Evolutionary conservation across 306 rosid species (phyloP).

Genomic region (Vigna nakashimae): DNA sequence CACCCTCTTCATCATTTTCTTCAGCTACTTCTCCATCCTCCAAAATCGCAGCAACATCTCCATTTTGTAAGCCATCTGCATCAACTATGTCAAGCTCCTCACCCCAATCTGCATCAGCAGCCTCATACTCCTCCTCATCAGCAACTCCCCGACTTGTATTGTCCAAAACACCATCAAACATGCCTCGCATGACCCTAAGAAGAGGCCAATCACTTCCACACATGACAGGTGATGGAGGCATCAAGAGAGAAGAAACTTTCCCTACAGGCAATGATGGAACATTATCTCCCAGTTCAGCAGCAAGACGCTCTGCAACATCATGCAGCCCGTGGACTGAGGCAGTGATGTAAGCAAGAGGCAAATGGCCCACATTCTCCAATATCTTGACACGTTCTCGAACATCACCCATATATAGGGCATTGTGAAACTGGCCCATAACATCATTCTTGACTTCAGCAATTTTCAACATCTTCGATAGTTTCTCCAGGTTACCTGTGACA

Average conservation of each 20-base stretch:
- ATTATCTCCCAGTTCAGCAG: slow-evolving; percentile 80
- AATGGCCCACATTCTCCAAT: slow-evolving; percentile 87
- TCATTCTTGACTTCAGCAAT: slow-evolving; percentile 95
- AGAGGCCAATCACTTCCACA: slow-evolving; percentile 97
- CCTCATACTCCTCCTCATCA: slow-evolving; percentile 76
- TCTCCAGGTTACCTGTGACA: slow-evolving; percentile 80
- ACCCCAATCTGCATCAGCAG: slow-evolving; percentile 77
- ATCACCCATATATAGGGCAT: slow-evolving; percentile 88
- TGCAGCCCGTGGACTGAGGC: slow-evolving; percentile 86
- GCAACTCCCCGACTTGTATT: slow-evolving; percentile 53
- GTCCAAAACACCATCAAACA: slow-evolving; percentile 90
- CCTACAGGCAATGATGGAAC: slow-evolving; percentile 80
- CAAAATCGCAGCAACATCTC: slow-evolving; percentile 61
- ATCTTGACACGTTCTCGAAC: slow-evolving; percentile 83
- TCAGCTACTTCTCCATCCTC: slow-evolving; percentile 77
- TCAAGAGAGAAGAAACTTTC: slow-evolving; percentile 75
- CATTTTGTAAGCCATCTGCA: slow-evolving; percentile 71
- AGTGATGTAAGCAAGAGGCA: slow-evolving; percentile 85
- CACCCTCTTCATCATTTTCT: slow-evolving; percentile 84
- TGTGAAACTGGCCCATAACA: slow-evolving; percentile 98
- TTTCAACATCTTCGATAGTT: slow-evolving; percentile 93
- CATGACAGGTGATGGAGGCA: slow-evolving; percentile 77
- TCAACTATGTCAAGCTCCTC: slow-evolving; percentile 83
- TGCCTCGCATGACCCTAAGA: slow-evolving; percentile 81
- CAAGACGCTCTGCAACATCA: slow-evolving; percentile 83